These are phyloP conservation scores for Lenzites betulinus DNA, from an alignment of 768 basidiomycete genomes.

Conservation along the genomic window DNA sequence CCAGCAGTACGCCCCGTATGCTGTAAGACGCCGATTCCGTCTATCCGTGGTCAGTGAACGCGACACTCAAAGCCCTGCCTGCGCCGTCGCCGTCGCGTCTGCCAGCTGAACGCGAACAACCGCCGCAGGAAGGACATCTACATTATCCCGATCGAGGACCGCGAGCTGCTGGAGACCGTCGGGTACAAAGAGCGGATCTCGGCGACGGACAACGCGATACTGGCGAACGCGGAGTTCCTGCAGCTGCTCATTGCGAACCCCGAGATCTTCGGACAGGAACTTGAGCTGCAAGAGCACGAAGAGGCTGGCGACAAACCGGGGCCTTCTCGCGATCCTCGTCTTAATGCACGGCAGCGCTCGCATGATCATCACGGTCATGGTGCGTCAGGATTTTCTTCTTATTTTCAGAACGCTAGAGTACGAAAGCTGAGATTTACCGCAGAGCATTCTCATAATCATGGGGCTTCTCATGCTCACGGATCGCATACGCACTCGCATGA, in stretches of 20 bases:
- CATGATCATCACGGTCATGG: background rate
- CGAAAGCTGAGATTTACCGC: constrained; percentile 24
- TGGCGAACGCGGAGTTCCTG: constrained; percentile 78
- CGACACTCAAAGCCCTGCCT: background rate
- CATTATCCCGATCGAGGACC: constrained; percentile 67
- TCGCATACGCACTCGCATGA: constrained; percentile 29
- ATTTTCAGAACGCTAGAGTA: too few relatives aligned
- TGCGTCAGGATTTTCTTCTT: background rate
- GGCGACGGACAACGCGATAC: constrained; percentile 78
- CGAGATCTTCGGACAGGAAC: constrained; percentile 72
- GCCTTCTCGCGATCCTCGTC: background rate
- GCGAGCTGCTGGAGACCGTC: constrained; percentile 61
- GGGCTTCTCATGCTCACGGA: constrained; percentile 36
- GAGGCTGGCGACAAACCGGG: constrained; percentile 1
- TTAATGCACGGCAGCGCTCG: background rate
- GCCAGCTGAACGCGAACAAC: constrained; percentile 59
- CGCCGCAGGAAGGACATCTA: constrained; percentile 77
- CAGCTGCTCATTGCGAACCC: constrained; percentile 73
- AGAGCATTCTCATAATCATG: constrained; percentile 30
- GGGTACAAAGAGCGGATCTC: constrained; percentile 82
- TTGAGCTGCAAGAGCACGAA: constrained; percentile 35
- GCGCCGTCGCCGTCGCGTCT: background rate
- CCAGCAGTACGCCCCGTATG: constrained; percentile 71
- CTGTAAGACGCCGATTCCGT: constrained; percentile 45
- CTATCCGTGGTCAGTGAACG: background rate